Evolutionary conservation across 1,284 basidiomycete genomes (phyloP).

Genomic region (Spongispora temasekensis): DNA sequence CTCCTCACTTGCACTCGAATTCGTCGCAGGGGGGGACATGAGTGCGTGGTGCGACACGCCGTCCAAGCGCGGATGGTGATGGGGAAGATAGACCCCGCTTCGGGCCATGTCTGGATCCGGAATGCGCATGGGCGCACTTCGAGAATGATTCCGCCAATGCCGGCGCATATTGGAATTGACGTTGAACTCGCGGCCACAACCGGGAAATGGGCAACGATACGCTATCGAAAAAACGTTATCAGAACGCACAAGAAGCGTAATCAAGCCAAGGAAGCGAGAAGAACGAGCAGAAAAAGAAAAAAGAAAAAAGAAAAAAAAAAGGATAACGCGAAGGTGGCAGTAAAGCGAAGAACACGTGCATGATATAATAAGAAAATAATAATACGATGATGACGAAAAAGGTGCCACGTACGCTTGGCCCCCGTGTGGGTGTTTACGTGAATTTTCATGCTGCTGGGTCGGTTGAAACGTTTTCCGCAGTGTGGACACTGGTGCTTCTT

Average conservation of each 20-base stretch:
- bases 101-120: constrained; percentile 21
- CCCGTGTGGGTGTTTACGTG: constrained; percentile 80
- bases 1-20: constrained; percentile 31
- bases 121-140: constrained; percentile 24
- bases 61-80: constrained; percentile 16
- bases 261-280: neutral
- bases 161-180: constrained; percentile 83
- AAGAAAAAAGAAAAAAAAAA: constrained; percentile 7
- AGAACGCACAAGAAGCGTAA: constrained; percentile 6
- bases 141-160: constrained; percentile 67
- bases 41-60: constrained; percentile 19
- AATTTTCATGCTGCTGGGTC: constrained; percentile 74
- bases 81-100: constrained; percentile 15
- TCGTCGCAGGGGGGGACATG: constrained; percentile 33
- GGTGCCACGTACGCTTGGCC: constrained; percentile 60
- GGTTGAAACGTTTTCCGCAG: constrained; percentile 73
- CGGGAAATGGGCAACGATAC: constrained; percentile 69
- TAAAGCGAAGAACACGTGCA: constrained; percentile 26
- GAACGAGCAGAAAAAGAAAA: neutral
- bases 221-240: constrained; percentile 45
- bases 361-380: constrained; percentile 14
- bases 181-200: constrained; percentile 75
- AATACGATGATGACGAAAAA: constrained; percentile 6
- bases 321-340: constrained; percentile 11
- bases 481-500: constrained; percentile 65